Conservation (phyloP, 441 rosid species). For the Cnidoscolus chayamansa region DNA sequence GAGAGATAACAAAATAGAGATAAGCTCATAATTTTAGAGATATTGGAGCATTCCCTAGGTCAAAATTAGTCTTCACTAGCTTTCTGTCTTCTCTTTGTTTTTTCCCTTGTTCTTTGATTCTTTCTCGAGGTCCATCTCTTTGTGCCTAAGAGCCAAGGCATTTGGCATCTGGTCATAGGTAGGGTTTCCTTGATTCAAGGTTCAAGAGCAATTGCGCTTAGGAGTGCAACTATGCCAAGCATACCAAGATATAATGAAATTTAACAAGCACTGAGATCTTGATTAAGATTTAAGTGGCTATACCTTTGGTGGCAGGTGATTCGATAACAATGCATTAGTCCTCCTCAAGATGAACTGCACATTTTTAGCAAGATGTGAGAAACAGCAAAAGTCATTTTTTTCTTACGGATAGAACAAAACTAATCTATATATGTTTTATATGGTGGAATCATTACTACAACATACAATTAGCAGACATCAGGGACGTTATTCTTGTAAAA, state of each 20-base stretch:
- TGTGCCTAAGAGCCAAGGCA: not conserved
- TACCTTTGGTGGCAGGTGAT: constrained; percentile 99
- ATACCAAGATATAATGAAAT: constrained; percentile 16
- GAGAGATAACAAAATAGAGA: not conserved
- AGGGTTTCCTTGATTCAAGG: no score
- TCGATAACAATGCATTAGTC: constrained; percentile 88
- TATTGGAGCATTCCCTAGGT: not conserved
- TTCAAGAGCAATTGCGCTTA: not conserved
- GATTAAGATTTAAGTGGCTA: constrained; percentile 9
- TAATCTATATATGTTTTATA: constrained; percentile 1
- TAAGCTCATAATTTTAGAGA: not conserved
- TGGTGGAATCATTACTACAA: constrained; percentile 6
- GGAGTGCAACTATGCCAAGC: not conserved
- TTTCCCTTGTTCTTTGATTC: not conserved
- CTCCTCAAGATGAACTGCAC: constrained; percentile 95
- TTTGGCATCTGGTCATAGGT: no score
- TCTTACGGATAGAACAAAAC: constrained; percentile 10
- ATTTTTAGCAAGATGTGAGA: constrained; percentile 20
- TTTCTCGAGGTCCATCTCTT: not conserved
- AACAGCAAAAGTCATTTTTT: constrained; percentile 7
- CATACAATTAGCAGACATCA: not conserved
- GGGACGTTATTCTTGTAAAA: constrained; percentile 13
- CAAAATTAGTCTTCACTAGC: not conserved
- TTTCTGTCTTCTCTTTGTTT: not conserved
- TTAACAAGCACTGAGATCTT: constrained; percentile 12